These are phyloP conservation scores for Didymella sp. DNA, from an alignment of 2,329 filamentous ascomycete genomes.

Conservation along the genomic window DNA sequence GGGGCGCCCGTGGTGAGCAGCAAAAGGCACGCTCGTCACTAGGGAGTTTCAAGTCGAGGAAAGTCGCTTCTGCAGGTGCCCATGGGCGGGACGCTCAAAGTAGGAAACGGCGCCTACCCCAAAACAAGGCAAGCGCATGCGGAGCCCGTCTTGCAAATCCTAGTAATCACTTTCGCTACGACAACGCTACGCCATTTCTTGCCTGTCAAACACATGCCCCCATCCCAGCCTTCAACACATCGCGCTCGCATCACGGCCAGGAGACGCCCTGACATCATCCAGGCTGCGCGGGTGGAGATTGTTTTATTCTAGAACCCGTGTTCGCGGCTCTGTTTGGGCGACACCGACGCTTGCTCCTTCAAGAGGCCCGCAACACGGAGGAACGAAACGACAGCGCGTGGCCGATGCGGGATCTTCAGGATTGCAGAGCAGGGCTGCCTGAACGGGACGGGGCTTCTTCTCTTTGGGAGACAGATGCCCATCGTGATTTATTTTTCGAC, in stretches of 20 bases:
- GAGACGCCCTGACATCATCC: conserved; percentile 16
- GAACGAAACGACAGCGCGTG: conserved; percentile 3
- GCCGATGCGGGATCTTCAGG: neutral
- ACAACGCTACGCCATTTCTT: conserved; percentile 2
- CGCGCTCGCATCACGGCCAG: neutral
- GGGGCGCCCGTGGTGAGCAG: neutral
- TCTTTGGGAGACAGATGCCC: neutral
- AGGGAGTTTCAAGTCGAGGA: conserved; percentile 12
- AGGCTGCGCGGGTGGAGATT: conserved; percentile 1
- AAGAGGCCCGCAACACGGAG: neutral
- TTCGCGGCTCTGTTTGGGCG: neutral
- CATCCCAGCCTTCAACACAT: neutral
- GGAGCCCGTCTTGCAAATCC: neutral
- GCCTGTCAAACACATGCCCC: conserved; percentile 15
- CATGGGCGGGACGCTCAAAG: conserved; percentile 6
- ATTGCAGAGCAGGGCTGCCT: conserved; percentile 1
- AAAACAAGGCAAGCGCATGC: conserved; percentile 2
- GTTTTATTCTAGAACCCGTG: conserved; percentile 14
- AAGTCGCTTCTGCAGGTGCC: conserved; percentile 5
- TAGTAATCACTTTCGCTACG: neutral
- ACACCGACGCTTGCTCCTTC: neutral
- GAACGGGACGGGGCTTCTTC: neutral
- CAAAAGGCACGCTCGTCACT: conserved; percentile 1
- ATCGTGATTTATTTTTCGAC: neutral
- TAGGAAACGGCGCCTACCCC: conserved; percentile 10